Conservation (phyloP, 2,329 filamentous ascomycete genomes). For the Ambrosiella beaveri region DNA sequence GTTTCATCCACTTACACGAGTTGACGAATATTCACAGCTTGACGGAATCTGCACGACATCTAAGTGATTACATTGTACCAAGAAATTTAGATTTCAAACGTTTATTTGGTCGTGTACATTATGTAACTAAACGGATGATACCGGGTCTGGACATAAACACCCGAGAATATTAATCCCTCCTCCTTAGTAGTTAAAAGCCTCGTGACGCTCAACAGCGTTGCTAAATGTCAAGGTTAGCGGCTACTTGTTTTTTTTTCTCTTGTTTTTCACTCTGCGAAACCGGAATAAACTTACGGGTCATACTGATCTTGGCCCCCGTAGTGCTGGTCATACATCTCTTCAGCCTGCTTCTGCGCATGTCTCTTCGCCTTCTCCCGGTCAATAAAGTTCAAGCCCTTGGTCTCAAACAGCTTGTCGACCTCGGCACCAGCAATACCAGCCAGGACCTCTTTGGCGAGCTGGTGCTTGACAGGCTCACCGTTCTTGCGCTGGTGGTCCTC, state of each 20-base stretch:
- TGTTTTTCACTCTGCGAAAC: not conserved
- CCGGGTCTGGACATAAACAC: not conserved
- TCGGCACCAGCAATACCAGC: slow-evolving; percentile 56
- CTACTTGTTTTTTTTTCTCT: not conserved
- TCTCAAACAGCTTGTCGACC: slow-evolving; percentile 59
- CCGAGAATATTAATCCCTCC: not conserved
- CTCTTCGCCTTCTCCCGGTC: slow-evolving; percentile 41
- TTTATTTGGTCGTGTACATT: no score
- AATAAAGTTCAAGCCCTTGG: slow-evolving; percentile 44
- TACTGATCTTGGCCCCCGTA: slow-evolving; percentile 37
- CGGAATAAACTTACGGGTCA: slow-evolving; percentile 33
- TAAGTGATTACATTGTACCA: not conserved
- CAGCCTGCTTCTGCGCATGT: slow-evolving; percentile 39
- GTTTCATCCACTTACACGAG: not conserved
- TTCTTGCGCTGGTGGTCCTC: slow-evolving; percentile 57
- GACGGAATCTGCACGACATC: not conserved
- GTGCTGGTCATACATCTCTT: slow-evolving; percentile 45
- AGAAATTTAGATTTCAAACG: not conserved
- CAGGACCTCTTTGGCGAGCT: slow-evolving; percentile 61
- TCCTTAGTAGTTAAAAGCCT: slow-evolving; percentile 10
- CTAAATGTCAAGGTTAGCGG: not conserved
- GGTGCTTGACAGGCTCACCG: slow-evolving; percentile 49
- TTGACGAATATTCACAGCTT: not conserved
- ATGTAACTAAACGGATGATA: not conserved
- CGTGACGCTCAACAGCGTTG: slow-evolving; percentile 4